Conservation (phyloP, 140 eudicot genomes). For the Bidens hawaiensis region DNA sequence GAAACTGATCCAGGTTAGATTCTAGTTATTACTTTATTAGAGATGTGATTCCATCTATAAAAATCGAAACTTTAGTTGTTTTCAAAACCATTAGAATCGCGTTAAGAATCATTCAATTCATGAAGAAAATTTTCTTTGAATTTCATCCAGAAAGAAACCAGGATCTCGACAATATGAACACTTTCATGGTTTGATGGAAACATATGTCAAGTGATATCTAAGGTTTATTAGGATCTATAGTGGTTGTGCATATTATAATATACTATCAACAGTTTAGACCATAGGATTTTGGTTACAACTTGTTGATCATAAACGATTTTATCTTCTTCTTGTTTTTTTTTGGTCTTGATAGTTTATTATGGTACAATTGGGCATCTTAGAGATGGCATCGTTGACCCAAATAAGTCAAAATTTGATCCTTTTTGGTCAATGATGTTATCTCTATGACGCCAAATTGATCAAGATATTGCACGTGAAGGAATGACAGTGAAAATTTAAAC, state of each 20-base stretch:
- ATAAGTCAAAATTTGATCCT: no score
- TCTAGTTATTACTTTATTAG: not conserved
- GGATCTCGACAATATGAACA: no score
- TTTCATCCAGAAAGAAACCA: not conserved
- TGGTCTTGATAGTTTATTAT: no score
- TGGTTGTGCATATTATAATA: no score
- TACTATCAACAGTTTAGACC: no score
- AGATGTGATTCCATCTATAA: not conserved
- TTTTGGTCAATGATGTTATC: not conserved
- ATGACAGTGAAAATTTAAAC: not conserved
- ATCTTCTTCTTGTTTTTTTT: no score
- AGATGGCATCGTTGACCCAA: not conserved
- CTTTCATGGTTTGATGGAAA: no score
- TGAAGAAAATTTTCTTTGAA: not conserved
- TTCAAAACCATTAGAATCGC: not conserved
- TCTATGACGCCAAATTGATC: not conserved
- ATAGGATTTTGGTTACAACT: no score
- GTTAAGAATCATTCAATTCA: not conserved
- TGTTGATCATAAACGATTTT: no score
- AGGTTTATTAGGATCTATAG: no score
- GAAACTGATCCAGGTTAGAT: not conserved
- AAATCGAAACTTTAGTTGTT: not conserved
- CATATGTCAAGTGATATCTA: no score
- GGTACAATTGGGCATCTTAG: no score
- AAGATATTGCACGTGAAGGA: not conserved